A percentile compares a stretch with the other conserved stretches of the same genome.
Evolutionary conservation across 2,329 filamentous ascomycete genomes (phyloP).

Genomic region (Xylaria sp.): DNA sequence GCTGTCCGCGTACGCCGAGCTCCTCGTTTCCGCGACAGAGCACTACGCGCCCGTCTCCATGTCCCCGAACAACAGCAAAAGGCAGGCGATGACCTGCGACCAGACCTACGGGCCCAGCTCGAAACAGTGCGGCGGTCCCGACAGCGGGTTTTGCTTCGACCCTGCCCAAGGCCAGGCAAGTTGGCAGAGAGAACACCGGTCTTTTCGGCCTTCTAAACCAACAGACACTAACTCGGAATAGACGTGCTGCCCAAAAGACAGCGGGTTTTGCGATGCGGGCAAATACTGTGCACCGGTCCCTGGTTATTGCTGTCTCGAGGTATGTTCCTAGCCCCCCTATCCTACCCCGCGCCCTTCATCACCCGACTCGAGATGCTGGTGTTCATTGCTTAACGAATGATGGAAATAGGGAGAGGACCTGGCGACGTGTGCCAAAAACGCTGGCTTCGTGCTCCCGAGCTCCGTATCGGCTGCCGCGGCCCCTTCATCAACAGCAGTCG

Average conservation of each 20-base stretch:
- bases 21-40: conserved; percentile 24
- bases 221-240: conserved; percentile 23
- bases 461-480: conserved; percentile 10
- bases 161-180: conserved; percentile 40
- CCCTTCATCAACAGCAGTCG: background rate
- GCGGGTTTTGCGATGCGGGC: conserved; percentile 40
- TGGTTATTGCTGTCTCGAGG: conserved; percentile 43
- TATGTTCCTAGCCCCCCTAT: conserved; percentile 32
- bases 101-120: conserved; percentile 39
- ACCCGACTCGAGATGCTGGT: background rate
- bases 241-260: conserved; percentile 41
- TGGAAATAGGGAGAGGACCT: conserved; percentile 42
- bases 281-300: conserved; percentile 43
- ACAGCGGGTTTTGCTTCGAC: conserved; percentile 41
- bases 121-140: conserved; percentile 35
- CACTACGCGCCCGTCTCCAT: conserved; percentile 24
- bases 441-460: conserved; percentile 37
- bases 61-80: conserved; percentile 16
- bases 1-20: conserved; percentile 19
- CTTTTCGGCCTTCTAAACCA: background rate
- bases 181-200: background rate
- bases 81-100: conserved; percentile 37
- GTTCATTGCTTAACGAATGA: conserved; percentile 18
- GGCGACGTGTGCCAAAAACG: conserved; percentile 38
- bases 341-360: too few species aligned